A percentile compares a stretch with the other conserved stretches of the same genome.
phyloP scores from a whole-genome alignment of 768 basidiomycete genomes.

The Exidia glandulosa region DNA sequence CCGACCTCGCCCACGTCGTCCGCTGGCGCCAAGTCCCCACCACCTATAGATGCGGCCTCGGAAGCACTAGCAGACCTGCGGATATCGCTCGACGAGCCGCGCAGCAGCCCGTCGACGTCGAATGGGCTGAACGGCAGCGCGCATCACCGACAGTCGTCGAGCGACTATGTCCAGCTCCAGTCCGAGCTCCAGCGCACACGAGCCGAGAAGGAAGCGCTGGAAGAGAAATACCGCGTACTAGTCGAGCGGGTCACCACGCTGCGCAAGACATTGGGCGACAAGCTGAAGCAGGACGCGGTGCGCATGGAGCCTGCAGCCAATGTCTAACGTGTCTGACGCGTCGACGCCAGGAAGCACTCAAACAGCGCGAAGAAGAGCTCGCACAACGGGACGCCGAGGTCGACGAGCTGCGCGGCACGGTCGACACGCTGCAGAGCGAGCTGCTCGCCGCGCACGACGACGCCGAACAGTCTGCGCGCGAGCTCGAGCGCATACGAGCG shows the following conservation, averaged over 20 bases:
- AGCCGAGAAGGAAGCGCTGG: constrained; percentile 83
- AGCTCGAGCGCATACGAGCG: constrained; percentile 58
- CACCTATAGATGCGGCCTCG: constrained; percentile 7
- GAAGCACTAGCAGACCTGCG: constrained; percentile 9
- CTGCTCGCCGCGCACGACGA: constrained; percentile 68
- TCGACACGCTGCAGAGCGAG: constrained; percentile 75
- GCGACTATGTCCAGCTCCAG: constrained; percentile 51
- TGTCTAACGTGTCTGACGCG: constrained; percentile 3
- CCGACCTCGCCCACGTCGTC: not conserved
- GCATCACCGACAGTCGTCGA: constrained; percentile 2
- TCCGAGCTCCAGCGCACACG: constrained; percentile 62
- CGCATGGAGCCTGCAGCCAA: constrained; percentile 18
- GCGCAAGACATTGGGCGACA: constrained; percentile 87
- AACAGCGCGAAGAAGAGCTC: constrained; percentile 75
- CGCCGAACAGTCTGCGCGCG: constrained; percentile 52
- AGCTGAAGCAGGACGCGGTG: constrained; percentile 94
- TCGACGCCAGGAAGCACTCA: constrained; percentile 9
- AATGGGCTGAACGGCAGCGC: not conserved
- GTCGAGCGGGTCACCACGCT: constrained; percentile 85
- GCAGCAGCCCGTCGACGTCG: not conserved
- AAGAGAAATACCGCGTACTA: constrained; percentile 74
- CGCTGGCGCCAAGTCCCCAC: not conserved
- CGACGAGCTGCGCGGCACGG: constrained; percentile 55
- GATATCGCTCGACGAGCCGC: constrained; percentile 7
- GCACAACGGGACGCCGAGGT: constrained; percentile 82